Conservation (phyloP, 1,284 basidiomycete species). For the Takashimella koratensis region DNA sequence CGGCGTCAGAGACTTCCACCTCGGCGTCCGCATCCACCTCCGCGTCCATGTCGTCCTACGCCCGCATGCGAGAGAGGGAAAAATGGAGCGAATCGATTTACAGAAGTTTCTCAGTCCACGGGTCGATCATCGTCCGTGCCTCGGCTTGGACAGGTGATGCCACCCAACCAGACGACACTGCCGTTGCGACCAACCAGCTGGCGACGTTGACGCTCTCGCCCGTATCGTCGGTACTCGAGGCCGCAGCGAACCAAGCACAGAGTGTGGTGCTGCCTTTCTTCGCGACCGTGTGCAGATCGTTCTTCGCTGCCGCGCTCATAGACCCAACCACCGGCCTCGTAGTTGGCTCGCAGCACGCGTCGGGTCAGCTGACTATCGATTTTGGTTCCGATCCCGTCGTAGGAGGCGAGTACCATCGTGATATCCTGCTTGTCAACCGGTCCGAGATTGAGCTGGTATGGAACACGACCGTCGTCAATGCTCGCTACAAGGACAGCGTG, state of each 20-base stretch:
- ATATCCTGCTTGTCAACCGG: slow-evolving; percentile 44
- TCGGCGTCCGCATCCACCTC: not conserved
- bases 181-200: not conserved
- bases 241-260: slow-evolving; percentile 16
- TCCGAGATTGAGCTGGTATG: slow-evolving; percentile 46
- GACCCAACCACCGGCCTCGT: slow-evolving; percentile 34
- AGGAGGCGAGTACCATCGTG: slow-evolving; percentile 37
- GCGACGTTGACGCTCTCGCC: not conserved
- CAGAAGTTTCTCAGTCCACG: slow-evolving; percentile 37
- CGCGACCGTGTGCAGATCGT: slow-evolving; percentile 43
- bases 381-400: slow-evolving; percentile 44
- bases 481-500: slow-evolving; percentile 36
- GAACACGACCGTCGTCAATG: slow-evolving; percentile 37
- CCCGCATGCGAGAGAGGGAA: not conserved
- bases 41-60: not conserved
- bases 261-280: slow-evolving; percentile 40
- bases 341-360: slow-evolving; percentile 29
- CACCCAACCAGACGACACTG: no score
- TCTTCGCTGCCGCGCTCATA: slow-evolving; percentile 42
- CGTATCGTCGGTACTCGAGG: not conserved
- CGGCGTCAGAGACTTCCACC: slow-evolving; percentile 6
- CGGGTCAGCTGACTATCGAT: slow-evolving; percentile 36
- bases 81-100: not conserved
- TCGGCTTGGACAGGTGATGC: not conserved
- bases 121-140: slow-evolving; percentile 39